phyloP scores from a whole-genome alignment of 2,329 filamentous ascomycete genomes.

The Parafenestella ontariensis region DNA sequence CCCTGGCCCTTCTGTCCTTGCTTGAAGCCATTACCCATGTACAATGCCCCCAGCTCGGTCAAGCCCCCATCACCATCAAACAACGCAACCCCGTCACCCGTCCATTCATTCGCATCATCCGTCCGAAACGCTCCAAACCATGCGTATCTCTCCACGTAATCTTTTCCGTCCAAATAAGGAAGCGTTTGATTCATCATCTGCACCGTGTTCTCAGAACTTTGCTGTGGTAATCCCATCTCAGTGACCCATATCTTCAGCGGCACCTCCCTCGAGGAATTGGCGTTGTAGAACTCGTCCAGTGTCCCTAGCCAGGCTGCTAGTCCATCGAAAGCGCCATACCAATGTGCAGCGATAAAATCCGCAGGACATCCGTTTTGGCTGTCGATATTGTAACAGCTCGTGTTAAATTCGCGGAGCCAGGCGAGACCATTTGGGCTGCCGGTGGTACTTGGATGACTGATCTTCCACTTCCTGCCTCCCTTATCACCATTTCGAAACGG shows the following conservation, averaged over 20 bases:
- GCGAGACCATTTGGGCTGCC: conserved; percentile 66
- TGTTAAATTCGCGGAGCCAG: conserved; percentile 74
- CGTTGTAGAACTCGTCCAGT: conserved; percentile 58
- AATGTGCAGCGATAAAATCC: conserved; percentile 62
- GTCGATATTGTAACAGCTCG: conserved; percentile 57
- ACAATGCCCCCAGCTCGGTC: conserved; percentile 42
- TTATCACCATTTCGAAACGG: conserved; percentile 66
- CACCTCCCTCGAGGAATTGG: conserved; percentile 57
- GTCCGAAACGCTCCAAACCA: conserved; percentile 47
- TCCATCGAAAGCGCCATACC: conserved; percentile 71
- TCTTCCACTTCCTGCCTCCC: conserved; percentile 59
- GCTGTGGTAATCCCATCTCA: conserved; percentile 71
- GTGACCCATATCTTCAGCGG: conserved; percentile 72
- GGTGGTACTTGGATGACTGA: conserved; percentile 75
- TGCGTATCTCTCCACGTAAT: conserved; percentile 51
- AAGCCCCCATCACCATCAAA: conserved; percentile 42
- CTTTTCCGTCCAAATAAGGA: conserved; percentile 71
- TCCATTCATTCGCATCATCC: conserved; percentile 46
- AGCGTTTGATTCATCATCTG: conserved; percentile 73
- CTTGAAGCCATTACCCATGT: conserved; percentile 40
- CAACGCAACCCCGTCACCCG: conserved; percentile 43
- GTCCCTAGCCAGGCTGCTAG: conserved; percentile 71
- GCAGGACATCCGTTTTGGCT: conserved; percentile 53
- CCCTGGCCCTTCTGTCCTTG: conserved; percentile 42
- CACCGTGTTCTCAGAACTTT: conserved; percentile 65